phyloP scores from a whole-genome alignment of 345 rosid genomes.

The Euphorbia tirucalli region DNA sequence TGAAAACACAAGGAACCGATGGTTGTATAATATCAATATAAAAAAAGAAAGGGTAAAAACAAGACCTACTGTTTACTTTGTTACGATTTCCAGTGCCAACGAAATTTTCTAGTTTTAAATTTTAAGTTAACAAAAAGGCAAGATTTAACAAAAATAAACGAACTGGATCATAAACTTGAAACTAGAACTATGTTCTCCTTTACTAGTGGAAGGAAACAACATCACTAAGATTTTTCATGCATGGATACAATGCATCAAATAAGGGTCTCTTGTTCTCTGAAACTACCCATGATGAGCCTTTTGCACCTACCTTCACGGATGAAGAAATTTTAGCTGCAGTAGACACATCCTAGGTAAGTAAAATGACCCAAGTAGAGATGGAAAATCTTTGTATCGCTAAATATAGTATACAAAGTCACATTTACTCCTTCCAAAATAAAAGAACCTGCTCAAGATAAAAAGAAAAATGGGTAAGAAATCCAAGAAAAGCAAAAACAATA shows the following conservation, averaged over 20 bases:
- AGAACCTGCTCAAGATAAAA: conserved; percentile 46
- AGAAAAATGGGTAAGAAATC: no score
- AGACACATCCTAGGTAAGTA: background rate
- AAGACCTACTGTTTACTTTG: no score
- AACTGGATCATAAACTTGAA: background rate
- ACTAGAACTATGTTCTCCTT: conserved; percentile 35
- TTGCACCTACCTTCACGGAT: conserved; percentile 70
- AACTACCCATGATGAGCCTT: conserved; percentile 67
- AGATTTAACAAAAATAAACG: background rate
- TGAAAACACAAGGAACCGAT: no score
- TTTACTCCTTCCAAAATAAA: conserved; percentile 59
- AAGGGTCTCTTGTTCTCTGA: conserved; percentile 67
- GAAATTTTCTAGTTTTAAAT: background rate
- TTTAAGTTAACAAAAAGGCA: background rate
- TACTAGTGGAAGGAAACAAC: conserved; percentile 61
- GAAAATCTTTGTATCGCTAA: conserved; percentile 56
- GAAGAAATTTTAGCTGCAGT: conserved; percentile 20
- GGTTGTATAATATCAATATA: no score
- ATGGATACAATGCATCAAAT: conserved; percentile 63
- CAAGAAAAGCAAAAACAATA: no score
- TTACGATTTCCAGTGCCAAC: background rate
- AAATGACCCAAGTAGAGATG: conserved; percentile 22
- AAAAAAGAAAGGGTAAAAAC: no score
- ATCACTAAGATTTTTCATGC: conserved; percentile 60
- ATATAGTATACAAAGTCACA: conserved; percentile 58